Base-by-base conservation (phyloP, 768 basidiomycete species). In the Phylloporus arenicola region DNA sequence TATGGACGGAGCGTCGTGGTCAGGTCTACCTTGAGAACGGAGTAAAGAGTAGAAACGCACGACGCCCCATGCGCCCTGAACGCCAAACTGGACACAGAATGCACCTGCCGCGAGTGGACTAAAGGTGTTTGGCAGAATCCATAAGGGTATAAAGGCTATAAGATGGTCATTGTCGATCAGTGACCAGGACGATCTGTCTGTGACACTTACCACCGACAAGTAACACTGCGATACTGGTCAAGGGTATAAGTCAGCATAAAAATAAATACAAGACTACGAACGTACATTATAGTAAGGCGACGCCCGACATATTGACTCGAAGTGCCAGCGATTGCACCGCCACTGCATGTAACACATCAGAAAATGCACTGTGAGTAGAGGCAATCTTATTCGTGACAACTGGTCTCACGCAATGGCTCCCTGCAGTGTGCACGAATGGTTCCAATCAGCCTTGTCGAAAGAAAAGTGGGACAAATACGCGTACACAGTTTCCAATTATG, bases 41-140 rank as follows among this genome's bases (percentile, higher is more conserved):
- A 34, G 11, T 13, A 3, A 22, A 43, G 6, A 11, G 3, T 2
- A 19, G 27, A 19, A 12, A 75, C 85, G 58, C 63, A 89, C 86
- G 7, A 90, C 83, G 64, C 88, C 89, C 88, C 88, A 92, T 29
- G 89, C 91, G 4, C 90, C 91, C 63, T 95, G 92, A 2, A 94
- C 88, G 45, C 88, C 88, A 55, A 89, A 81, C 59, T 93, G 90
- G 29, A 92, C 70, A 57, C 79, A 91, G 70, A 95, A 95, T 6
- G 90, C 92, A 4, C 89, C 91, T 0, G 88, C 88, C 0, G 88
- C 57, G 6, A 95, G 82, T 1, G 72, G 75, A 14, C 76, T 63
- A 68, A 93, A 93, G 1, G 70, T 64, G 10, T 65, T 64, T 6
- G 92, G 92, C 3, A 95, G 50, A 52, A 91, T 88, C 92, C 91